Evolutionary conservation across 768 basidiomycete species (phyloP), one percentile per base, ranked within the genome.

Genomic region (Leccinum imitatum): DNA sequence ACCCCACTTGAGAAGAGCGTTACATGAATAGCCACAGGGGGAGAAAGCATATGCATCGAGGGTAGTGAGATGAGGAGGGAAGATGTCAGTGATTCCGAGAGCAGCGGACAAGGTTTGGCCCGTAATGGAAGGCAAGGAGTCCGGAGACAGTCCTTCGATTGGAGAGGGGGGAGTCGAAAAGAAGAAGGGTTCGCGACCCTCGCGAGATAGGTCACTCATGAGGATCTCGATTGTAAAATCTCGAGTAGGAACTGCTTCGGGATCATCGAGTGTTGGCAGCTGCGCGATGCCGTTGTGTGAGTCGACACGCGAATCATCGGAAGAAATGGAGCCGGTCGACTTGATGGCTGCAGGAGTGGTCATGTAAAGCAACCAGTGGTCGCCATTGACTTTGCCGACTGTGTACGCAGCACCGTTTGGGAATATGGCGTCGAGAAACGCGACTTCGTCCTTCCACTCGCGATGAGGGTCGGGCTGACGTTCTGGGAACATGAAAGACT

Each of bases 401-500:
- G 93, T 95, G 78, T 99, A 99, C 3, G 95, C 97, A 7, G 93
- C 85, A 52, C 95, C 95, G 72, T 85, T 84, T 66, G 82, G 81
- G 74, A 99, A 98, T 62, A 95, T 87, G 62, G 84, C 84, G 71
- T 99, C 96, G 54, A 99, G 81, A 71, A 87, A 98, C 59, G 87
- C 84, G 68, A 98, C 90, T 77, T 99, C 97, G 58, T 91, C 84
- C 60, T 85, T 85, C 97, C 97, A 99, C 68, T 94, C 91, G 58
- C 86, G 81, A 76, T 99, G 97, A 15, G 95, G 95, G 4, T 94
- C 95, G 21, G 79, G 78, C 71, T 99, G 97, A 23, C 91, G 86
- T 73, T 99, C 97, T 8, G 97, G 97, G 75, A 98, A 99, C 91
- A 98, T 98, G 84, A 98, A 99, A 7, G 91, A 90, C 77, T 98